A percentile compares a stretch with the other conserved stretches of the same genome.
phyloP scores from a whole-genome alignment of 306 rosid species.

The Biancaea sappan region DNA sequence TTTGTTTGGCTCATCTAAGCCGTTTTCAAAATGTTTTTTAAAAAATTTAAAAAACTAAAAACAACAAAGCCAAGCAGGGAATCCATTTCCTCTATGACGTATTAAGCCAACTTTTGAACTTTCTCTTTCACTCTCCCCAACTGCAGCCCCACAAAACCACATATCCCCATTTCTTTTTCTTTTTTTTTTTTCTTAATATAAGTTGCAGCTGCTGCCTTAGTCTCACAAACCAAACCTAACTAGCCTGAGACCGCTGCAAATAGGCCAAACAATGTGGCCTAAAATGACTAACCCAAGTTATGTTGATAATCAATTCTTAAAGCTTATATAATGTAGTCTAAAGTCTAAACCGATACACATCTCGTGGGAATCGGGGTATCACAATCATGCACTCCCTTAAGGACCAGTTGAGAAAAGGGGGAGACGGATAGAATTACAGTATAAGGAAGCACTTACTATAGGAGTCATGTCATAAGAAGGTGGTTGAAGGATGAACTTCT shows the following conservation, averaged over 20 bases:
- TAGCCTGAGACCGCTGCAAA: background rate
- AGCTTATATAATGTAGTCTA: background rate
- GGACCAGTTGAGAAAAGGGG: background rate
- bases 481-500: conserved; percentile 75
- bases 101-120: background rate
- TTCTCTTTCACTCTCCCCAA: background rate
- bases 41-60: too few species aligned
- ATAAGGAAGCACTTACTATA: conserved; percentile 54
- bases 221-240: background rate
- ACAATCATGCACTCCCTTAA: conserved; percentile 1
- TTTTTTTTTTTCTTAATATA: background rate
- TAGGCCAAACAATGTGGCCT: background rate
- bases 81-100: too few species aligned
- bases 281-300: background rate
- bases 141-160: background rate
- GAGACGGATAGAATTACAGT: background rate
- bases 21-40: too few species aligned
- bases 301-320: background rate
- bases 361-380: background rate
- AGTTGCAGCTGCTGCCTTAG: background rate
- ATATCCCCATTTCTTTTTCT: background rate
- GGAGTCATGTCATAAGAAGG: conserved; percentile 87
- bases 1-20: too few species aligned
- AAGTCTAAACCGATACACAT: background rate
- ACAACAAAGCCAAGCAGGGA: too few species aligned